These are phyloP conservation scores for Pichia pseudocactophila DNA, from an alignment of 805 yeast species.

Conservation along the genomic window DNA sequence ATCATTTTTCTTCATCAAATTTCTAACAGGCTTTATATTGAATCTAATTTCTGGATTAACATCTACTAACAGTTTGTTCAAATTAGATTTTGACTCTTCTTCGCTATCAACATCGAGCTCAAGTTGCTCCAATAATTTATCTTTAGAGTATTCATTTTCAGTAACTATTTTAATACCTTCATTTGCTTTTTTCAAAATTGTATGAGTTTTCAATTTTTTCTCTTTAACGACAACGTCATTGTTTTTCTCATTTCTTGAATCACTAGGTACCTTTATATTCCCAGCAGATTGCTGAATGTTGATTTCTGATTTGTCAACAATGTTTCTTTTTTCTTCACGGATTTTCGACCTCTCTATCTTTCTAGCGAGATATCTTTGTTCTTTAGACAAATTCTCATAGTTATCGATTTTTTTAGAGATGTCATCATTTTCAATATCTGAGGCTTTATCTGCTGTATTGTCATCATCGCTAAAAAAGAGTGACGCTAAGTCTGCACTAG, in stretches of 20 bases:
- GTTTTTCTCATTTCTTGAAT: conserved; percentile 2
- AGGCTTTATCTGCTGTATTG: not conserved
- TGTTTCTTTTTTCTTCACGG: conserved; percentile 2
- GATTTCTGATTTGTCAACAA: not conserved
- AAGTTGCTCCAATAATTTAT: conserved; percentile 6
- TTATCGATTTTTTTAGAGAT: conserved; percentile 10
- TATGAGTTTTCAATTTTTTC: conserved; percentile 2
- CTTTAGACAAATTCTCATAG: conserved; percentile 19
- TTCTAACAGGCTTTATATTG: not conserved
- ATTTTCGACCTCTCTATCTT: conserved; percentile 5
- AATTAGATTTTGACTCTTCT: too few species aligned
- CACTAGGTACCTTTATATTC: conserved; percentile 6
- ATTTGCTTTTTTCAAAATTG: conserved; percentile 8
- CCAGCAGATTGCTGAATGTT: conserved; percentile 1
- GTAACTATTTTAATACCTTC: conserved; percentile 14
- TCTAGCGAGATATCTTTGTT: conserved; percentile 24
- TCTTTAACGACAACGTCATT: not conserved
- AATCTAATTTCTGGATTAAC: too few species aligned
- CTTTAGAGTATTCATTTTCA: conserved; percentile 15
- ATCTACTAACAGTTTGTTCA: too few species aligned
- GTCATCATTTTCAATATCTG: conserved; percentile 5
- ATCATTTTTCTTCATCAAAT: not conserved
- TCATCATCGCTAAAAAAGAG: conserved; percentile 4
- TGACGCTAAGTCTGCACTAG: not conserved
- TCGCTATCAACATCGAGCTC: not conserved